Evolutionary conservation across 1,284 basidiomycete genomes (phyloP), one percentile per base, ranked within the genome.

Genomic region (Ceratobasidium sp.): DNA sequence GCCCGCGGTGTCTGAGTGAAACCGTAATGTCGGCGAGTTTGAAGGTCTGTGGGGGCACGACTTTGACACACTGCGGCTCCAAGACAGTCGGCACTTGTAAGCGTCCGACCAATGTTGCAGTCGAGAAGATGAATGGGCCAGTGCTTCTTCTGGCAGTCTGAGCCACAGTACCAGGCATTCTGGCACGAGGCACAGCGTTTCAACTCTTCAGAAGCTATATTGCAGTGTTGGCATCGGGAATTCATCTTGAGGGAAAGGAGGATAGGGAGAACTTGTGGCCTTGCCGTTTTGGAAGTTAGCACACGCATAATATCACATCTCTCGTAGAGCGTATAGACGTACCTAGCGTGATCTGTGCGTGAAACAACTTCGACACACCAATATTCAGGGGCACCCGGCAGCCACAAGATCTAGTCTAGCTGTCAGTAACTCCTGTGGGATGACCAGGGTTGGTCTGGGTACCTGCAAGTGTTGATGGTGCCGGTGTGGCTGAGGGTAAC

Each of bases 21-120:
- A 6, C 86, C 86, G 75, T 85, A 88, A 72, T 87, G 86, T 28
- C 79, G 49, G 28, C 81, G 77, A 9, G 86, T 87, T 73, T 85
- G 83, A 2, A 69, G 55, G 78, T 87, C 82, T 7, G 81, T 78
- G 7, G 86, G 86, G 7, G 85, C 33, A 26, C 78, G 26, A 73
- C 85, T 81, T 28, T 63, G 12, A 15, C 63, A n/a, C 20, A 81
- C 81, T 18, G 20, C 44, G 1, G 69, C 69, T 20, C 49, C 69
- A 3, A 71, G 69, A 33, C 23, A 15, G 39, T 71, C 69, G 53
- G 69, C 69, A 26, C 33, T 58, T n/a, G 69, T 71, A 9, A 71
- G 40, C 10, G 69, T 51, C 15, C 69, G 69, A 12, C 39, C 53
- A 42, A 58, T 49, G 13, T 56, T 71, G 53, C 69, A 71, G 51